These are phyloP conservation scores for Puccinia novopanici DNA, from an alignment of 1,284 basidiomycete species.

Conservation along the genomic window DNA sequence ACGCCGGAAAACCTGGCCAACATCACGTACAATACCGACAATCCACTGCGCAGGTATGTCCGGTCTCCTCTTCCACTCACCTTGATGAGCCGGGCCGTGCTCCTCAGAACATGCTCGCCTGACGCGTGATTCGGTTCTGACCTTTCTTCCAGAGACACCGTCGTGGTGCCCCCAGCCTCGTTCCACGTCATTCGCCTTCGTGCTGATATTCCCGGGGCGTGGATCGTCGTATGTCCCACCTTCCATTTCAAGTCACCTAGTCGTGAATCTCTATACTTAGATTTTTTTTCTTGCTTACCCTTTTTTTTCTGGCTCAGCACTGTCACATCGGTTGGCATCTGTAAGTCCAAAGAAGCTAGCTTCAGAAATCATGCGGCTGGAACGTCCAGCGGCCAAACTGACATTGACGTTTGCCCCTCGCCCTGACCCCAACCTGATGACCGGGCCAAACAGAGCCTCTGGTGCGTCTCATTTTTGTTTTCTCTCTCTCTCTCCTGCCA, in stretches of 20 bases:
- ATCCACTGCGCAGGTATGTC: constrained; percentile 38
- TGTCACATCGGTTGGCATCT: constrained; percentile 49
- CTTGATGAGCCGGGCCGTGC: no score
- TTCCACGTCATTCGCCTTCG: constrained; percentile 28
- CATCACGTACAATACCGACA: constrained; percentile 43
- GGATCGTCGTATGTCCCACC: constrained; percentile 40
- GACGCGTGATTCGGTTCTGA: background rate
- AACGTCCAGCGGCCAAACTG: background rate
- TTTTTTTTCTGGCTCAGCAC: constrained; percentile 16
- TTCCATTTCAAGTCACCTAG: background rate
- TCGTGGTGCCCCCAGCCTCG: constrained; percentile 38
- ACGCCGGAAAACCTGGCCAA: constrained; percentile 28
- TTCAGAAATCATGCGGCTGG: background rate
- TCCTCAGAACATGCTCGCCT: no score
- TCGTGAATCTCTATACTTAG: background rate
- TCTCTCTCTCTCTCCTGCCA: background rate
- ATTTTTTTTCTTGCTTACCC: background rate
- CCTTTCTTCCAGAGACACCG: constrained; percentile 33
- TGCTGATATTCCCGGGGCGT: constrained; percentile 48
- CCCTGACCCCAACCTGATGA: background rate
- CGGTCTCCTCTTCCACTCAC: no score
- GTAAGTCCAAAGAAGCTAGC: background rate
- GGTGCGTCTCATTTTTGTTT: constrained; percentile 14
- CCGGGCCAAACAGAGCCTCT: background rate
- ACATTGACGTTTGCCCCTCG: background rate